These are phyloP conservation scores for Xylaria sp. DNA, from an alignment of 2,329 filamentous ascomycete species.

Conservation along the genomic window DNA sequence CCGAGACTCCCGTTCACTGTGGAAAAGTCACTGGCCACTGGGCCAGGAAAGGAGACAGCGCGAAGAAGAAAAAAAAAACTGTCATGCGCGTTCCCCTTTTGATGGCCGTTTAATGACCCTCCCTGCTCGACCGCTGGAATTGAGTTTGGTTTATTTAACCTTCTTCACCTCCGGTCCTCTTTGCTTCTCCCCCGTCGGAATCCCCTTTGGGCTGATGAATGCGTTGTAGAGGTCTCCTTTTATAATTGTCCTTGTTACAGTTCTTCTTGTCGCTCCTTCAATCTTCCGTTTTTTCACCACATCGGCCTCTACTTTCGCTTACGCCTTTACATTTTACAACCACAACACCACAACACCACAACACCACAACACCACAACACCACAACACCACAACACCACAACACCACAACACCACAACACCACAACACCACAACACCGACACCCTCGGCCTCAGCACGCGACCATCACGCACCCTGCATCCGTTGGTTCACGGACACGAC, in stretches of 20 bases:
- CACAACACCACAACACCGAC: too few species aligned
- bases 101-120: slow-evolving; percentile 16
- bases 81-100: slow-evolving; percentile 22
- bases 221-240: slow-evolving; percentile 27
- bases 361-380: too few species aligned
- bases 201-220: slow-evolving; percentile 32
- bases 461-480: neutral
- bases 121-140: slow-evolving; percentile 10
- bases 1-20: neutral
- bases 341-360: too few species aligned
- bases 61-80: slow-evolving; percentile 13
- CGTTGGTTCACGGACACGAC: neutral
- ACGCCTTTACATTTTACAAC: neutral
- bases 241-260: slow-evolving; percentile 27
- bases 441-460: too few species aligned
- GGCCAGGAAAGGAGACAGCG: slow-evolving; percentile 6
- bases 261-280: slow-evolving; percentile 51
- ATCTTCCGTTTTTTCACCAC: slow-evolving; percentile 38
- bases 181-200: slow-evolving; percentile 38
- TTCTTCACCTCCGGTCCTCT: slow-evolving; percentile 36
- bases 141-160: slow-evolving; percentile 32
- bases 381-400: too few species aligned
- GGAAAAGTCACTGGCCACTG: neutral
- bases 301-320: slow-evolving; percentile 5
- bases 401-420: too few species aligned